These are phyloP conservation scores for Fusarium oxysporum DNA, from an alignment of 2,329 filamentous ascomycete genomes.

Conservation along the genomic window DNA sequence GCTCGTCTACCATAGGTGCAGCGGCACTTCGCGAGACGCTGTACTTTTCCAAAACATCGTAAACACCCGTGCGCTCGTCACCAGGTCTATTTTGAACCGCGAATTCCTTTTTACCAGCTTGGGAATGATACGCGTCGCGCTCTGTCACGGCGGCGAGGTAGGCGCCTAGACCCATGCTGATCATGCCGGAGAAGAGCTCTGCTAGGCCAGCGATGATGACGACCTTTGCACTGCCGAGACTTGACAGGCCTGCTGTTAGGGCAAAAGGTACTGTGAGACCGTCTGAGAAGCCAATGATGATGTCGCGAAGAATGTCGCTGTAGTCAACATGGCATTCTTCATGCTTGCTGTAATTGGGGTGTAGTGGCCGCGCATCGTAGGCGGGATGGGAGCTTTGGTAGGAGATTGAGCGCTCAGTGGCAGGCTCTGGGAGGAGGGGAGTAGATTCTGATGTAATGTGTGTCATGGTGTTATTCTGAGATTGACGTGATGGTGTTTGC, in stretches of 20 bases:
- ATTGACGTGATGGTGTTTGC: not conserved
- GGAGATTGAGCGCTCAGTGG: conserved; percentile 43
- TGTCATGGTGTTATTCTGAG: conserved; percentile 33
- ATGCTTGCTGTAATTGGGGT: conserved; percentile 40
- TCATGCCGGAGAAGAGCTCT: conserved; percentile 80
- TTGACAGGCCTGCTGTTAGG: conserved; percentile 77
- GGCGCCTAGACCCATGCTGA: conserved; percentile 81
- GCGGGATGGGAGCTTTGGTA: conserved; percentile 32
- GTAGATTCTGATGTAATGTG: conserved; percentile 46
- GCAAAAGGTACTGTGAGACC: conserved; percentile 85
- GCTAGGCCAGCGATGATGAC: conserved; percentile 80
- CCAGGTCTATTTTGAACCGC: conserved; percentile 58
- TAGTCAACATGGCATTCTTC: conserved; percentile 51
- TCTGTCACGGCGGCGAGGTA: conserved; percentile 75
- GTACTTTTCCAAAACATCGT: conserved; percentile 63
- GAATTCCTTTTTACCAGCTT: conserved; percentile 57
- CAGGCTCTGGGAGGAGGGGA: conserved; percentile 50
- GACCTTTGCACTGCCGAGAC: conserved; percentile 71
- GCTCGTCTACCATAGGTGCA: conserved; percentile 60
- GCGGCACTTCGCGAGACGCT: conserved; percentile 58
- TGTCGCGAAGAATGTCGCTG: conserved; percentile 66
- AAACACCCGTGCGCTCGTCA: conserved; percentile 61
- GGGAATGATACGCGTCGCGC: conserved; percentile 61
- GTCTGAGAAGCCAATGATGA: conserved; percentile 82
- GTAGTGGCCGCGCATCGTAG: conserved; percentile 34